Conservation (phyloP, 1,139 yeast species). For the Blastobotrys aristatus region DNA sequence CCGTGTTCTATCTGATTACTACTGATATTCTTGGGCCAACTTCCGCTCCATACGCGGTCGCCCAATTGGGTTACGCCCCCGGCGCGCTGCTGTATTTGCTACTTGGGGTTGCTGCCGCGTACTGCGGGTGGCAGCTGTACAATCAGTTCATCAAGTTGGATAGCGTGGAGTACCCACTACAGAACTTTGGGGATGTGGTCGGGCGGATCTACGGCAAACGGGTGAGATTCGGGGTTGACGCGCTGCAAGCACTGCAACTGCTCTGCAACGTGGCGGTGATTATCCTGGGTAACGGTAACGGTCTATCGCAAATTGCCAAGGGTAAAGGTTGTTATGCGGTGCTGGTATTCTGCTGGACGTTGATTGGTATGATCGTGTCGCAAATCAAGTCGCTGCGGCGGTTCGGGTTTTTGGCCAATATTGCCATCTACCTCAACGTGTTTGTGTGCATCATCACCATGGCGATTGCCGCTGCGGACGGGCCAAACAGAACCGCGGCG, state of each 20-base stretch:
- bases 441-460: constrained; percentile 40
- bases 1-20: constrained; percentile 43
- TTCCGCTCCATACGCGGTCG: constrained; percentile 43
- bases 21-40: constrained; percentile 46
- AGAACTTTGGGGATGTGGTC: constrained; percentile 40
- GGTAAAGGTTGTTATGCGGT: constrained; percentile 40
- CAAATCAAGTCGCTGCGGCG: constrained; percentile 39
- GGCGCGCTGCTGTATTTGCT: constrained; percentile 39
- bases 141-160: constrained; percentile 34
- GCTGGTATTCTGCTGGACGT: constrained; percentile 40
- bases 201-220: constrained; percentile 36
- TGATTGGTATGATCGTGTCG: constrained; percentile 41
- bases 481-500: constrained; percentile 37
- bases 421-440: constrained; percentile 45
- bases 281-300: constrained; percentile 40
- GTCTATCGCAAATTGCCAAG: constrained; percentile 39
- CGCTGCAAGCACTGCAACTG: constrained; percentile 40
- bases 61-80: constrained; percentile 42
- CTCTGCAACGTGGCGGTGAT: constrained; percentile 41
- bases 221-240: constrained; percentile 34
- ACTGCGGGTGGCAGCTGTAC: constrained; percentile 38
- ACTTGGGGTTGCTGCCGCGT: constrained; percentile 40
- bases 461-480: constrained; percentile 36
- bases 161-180: constrained; percentile 40
- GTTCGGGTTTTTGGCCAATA: constrained; percentile 41